Evolutionary conservation across 2,329 filamentous ascomycete genomes (phyloP).

Genomic region (Fusarium sp.): DNA sequence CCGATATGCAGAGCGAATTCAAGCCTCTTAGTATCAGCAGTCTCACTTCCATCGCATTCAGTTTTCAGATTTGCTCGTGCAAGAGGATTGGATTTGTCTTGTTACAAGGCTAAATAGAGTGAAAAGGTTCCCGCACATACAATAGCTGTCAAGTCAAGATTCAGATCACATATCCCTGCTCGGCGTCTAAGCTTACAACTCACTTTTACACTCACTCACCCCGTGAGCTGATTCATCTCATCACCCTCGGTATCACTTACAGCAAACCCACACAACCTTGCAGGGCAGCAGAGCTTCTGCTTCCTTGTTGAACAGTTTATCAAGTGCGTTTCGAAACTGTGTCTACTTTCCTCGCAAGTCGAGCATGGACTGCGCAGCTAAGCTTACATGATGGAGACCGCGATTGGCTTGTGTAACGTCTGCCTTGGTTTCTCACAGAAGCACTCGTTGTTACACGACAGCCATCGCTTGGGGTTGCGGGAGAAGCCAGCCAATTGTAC

Average conservation of each 20-base stretch:
- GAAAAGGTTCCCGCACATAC: background rate
- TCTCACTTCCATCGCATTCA: conserved; percentile 17
- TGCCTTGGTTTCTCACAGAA: conserved; percentile 26
- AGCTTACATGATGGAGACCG: conserved; percentile 9
- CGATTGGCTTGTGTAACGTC: conserved; percentile 32
- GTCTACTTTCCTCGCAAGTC: conserved; percentile 31
- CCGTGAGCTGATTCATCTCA: background rate
- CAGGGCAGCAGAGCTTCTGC: background rate
- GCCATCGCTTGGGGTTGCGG: conserved; percentile 26
- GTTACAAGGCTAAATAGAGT: conserved; percentile 12
- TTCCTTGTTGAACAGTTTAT: conserved; percentile 25
- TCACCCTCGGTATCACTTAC: conserved; percentile 31
- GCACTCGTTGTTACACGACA: conserved; percentile 40
- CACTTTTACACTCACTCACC: background rate
- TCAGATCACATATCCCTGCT: background rate
- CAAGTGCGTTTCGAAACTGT: conserved; percentile 35
- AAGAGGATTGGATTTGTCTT: conserved; percentile 1
- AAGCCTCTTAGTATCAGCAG: conserved; percentile 33
- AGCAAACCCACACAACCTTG: conserved; percentile 16
- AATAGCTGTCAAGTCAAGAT: background rate
- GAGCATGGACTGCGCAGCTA: conserved; percentile 32
- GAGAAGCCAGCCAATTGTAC: conserved; percentile 31
- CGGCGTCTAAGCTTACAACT: no score
- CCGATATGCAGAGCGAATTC: conserved; percentile 41
- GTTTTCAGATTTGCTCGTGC: background rate